Evolutionary conservation across 495 filamentous ascomycete species (phyloP), one percentile per base, ranked within the genome.

Genomic region (Saxophila tyrrhenica): DNA sequence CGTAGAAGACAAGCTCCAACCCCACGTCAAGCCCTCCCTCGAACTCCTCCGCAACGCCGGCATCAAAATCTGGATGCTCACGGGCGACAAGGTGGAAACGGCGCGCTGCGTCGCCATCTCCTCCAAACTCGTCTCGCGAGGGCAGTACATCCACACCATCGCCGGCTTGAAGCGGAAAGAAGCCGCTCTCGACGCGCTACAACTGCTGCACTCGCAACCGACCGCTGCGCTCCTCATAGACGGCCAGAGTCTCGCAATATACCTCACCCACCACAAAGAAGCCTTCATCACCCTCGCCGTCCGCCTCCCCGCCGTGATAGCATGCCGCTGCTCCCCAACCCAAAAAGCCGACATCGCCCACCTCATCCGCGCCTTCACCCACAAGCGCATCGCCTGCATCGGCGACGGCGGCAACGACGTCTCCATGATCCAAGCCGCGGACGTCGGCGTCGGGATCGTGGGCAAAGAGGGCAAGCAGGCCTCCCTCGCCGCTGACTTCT

Each of bases 51-150:
- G 94, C 55, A 97, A 99, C 65, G 94, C 94, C 9, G 94, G 94
- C n/a, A 87, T 99, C 65, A 96, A 95, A 70, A 95, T 97, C 52
- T 99, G 94, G 94, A 99, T 99, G 94, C 73, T 99, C 62, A 99
- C 94, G 0, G 94, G 94, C 25, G 94, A 99, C 73, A 99, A 99
- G 69, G 88, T 96, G 1, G 94, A 99, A 69, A 99, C 94, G 24
- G 94, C 94, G 13, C 82, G 91, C 25, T 99, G 94, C 69, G 91
- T 99, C 8, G 94, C 94, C 16, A 87, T 99, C 29, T 89, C 83
- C 60, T 84, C 90, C 19, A 96, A 95, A 69, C 74, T 99, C 20
- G 91, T 99, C n/a, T 82, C 89, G 7, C 75, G 94, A 52, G 89
- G 89, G 0, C 94, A 99, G 68, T 92, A 91, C 67, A 94, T 99